Evolutionary conservation across 805 yeast genomes (phyloP), one percentile per base, ranked within the genome.

Genomic region (Saccharomyces paradoxus): DNA sequence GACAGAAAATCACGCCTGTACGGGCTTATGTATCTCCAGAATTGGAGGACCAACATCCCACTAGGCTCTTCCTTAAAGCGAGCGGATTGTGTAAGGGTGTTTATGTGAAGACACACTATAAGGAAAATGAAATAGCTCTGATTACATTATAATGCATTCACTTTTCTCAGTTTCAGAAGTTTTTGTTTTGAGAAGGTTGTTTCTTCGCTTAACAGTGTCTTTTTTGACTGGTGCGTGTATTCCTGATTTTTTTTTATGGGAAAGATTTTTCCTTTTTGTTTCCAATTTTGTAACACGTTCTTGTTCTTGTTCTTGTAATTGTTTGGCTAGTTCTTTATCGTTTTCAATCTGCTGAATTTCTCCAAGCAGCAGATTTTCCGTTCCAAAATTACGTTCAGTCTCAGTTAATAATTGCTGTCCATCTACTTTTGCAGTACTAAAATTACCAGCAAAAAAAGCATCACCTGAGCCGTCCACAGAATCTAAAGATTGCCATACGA

Each of bases 401-500:
- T 21, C 53, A 52, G n/a, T 47, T 29, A 1, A 8, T 12, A 14
- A 8, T 14, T 14, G 13, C 3, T 46, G 53, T 5, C 48, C 58
- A 13, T 54, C 50, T 13, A 57, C 52, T 12, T 52, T 50, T 2
- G 58, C 49, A 10, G 58, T 49, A n/a, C 56, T 64, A 60, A 88
- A 88, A 24, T 74, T 75, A 1, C 90, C 92, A 22, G 80, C 78
- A 67, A 80, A 82, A 62, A 86, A 87, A 32, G 75, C 73, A 63
- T 87, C 94, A 12, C 79, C 80, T 1, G 76, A 72, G 0, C 96
- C 96, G 46, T 77, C 75, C 3, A 82, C 75, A 1, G 88, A 80
- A 48, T 77, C 76, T 44, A 91, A 69, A 0, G 86, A 78, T 64
- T 88, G 91, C 97, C 97, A 92, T 6, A 89, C 87, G 24, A 86